phyloP scores from a whole-genome alignment of 2,329 filamentous ascomycete species.

The Cordyceps fumosorosea region DNA sequence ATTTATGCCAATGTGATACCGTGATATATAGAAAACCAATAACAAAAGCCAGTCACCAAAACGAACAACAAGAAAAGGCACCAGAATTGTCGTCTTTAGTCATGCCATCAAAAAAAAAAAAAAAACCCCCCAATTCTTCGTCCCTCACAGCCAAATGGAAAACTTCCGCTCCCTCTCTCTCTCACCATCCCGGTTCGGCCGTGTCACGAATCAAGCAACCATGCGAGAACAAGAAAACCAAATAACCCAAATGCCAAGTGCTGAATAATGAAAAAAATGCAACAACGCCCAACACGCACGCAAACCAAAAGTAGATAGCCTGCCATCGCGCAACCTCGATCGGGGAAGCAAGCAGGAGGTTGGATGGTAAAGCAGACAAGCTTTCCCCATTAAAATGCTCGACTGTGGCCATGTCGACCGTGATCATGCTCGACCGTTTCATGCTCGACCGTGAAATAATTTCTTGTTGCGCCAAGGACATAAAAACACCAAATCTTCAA shows the following conservation, averaged over 20 bases:
- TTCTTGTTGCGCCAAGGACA: not conserved
- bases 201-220: slow-evolving; percentile 2
- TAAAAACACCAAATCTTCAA: slow-evolving; percentile 15
- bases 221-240: not conserved
- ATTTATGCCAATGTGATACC: slow-evolving; percentile 15
- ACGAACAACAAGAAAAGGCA: not conserved
- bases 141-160: not conserved
- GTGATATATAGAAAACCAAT: slow-evolving; percentile 14
- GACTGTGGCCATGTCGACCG: too few relatives aligned
- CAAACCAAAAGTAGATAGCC: not conserved
- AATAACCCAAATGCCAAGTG: slow-evolving; percentile 12
- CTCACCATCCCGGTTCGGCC: not conserved
- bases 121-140: not conserved
- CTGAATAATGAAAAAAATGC: slow-evolving; percentile 1
- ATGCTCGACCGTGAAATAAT: not conserved
- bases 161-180: not conserved
- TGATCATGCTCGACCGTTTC: too few relatives aligned
- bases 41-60: not conserved
- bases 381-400: too few relatives aligned
- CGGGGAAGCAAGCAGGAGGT: not conserved
- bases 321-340: not conserved
- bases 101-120: not conserved
- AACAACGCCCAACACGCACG: not conserved
- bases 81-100: not conserved
- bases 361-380: too few relatives aligned